Base-by-base conservation (phyloP, 2,329 filamentous ascomycete species). In the Zymoseptoria ardabiliae region DNA sequence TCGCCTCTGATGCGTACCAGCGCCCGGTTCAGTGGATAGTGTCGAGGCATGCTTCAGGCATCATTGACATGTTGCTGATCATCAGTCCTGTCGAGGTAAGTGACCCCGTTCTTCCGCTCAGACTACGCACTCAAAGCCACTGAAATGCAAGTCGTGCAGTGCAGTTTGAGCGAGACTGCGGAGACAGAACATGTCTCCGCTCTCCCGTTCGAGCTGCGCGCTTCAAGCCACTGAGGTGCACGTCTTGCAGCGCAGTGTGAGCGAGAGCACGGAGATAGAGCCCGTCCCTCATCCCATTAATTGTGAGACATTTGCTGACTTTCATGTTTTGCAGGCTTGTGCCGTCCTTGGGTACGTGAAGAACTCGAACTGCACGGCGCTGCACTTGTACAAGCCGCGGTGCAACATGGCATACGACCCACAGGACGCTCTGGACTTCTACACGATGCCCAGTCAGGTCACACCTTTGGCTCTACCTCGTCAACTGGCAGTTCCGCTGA, bases 1-100 rank as follows among this genome's bases (percentile, higher is more conserved):
- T 50, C 1, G 54, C 22, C 13, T 65, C 73, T 0, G 82, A 86
- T 61, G 65, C 69, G 0, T 87, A 77, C 62, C 75, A 82, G 51
- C 73, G 83, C 0, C 76, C 79, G 0, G 81, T 85, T 0, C 77
- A 83, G 17, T 87, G 81, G 79, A 61, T 86, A 2, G 61, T 85
- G 2, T 78, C 75, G 0, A 9, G 63, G 25, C 6, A 11, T 10
- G 19, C 20, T 4, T 64, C 63, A 6, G 55, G 59, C 20, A 56
- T 35, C 1, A 51, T 66, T 10, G 51, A 60, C 1, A 11, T 64
- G 17, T 66, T 84, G 19, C 61, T 88, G 0, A 71, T 88, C 22
- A 76, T 88, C 65, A 88, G 84, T 63, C 82, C 83, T 0, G 81
- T 72, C 28, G 87, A 90, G 63, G 86, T 82, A 0, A 76, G 25